Conservation (phyloP, 345 rosid genomes). For the Citrus unshiu region DNA sequence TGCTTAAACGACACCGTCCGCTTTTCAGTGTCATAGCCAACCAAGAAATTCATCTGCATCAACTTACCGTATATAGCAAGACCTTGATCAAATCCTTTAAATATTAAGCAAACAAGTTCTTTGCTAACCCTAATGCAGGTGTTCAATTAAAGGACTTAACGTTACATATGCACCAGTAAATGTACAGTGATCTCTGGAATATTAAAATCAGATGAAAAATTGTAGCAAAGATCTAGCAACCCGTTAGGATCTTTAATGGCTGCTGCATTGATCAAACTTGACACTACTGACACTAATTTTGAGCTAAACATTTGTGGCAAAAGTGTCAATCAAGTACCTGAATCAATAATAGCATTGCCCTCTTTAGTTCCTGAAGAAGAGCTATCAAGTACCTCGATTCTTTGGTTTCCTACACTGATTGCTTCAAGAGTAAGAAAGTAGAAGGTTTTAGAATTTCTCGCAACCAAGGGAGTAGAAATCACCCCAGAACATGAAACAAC, state of each 20-base stretch:
- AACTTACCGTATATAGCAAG: constrained; percentile 37
- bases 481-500: constrained; percentile 34
- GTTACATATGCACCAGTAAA: constrained; percentile 40
- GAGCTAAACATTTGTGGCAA: constrained; percentile 22
- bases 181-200: constrained; percentile 36
- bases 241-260: constrained; percentile 6
- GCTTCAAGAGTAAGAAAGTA: constrained; percentile 40
- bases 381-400: constrained; percentile 19
- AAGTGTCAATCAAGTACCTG: constrained; percentile 48
- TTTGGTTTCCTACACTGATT: constrained; percentile 33
- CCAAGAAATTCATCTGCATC: constrained; percentile 43
- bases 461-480: constrained; percentile 36
- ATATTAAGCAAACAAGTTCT: constrained; percentile 33
- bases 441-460: constrained; percentile 34
- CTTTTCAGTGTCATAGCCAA: constrained; percentile 40
- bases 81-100: not conserved
- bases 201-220: not conserved
- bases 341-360: constrained; percentile 63
- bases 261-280: not conserved
- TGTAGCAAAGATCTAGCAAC: too few species aligned
- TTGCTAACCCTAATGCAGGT: constrained; percentile 24
- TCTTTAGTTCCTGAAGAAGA: constrained; percentile 8
- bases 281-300: constrained; percentile 15
- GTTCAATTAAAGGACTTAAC: constrained; percentile 18
- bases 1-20: constrained; percentile 39